These are phyloP conservation scores for Aspergillus luchuensis DNA, from an alignment of 2,329 filamentous ascomycete genomes.

Conservation along the genomic window DNA sequence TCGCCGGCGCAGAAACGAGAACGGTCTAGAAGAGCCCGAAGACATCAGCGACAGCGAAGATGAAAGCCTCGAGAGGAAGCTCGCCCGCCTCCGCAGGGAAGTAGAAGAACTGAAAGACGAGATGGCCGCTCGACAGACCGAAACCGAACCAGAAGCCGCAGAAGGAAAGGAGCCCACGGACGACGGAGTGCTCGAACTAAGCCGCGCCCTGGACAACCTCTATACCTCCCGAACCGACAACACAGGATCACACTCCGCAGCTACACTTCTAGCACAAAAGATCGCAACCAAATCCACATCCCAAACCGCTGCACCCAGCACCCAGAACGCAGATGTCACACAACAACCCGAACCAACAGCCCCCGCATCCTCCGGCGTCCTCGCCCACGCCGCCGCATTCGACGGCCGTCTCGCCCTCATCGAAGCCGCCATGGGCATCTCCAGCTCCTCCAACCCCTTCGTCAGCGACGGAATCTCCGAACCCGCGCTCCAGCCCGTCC, in stretches of 20 bases:
- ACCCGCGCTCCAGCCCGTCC: conserved; percentile 62
- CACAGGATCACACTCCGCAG: conserved; percentile 34
- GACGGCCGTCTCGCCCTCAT: conserved; percentile 77
- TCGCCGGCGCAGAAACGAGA: conserved; percentile 55
- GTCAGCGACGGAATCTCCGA: conserved; percentile 52
- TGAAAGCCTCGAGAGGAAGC: conserved; percentile 74
- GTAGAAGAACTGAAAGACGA: conserved; percentile 70
- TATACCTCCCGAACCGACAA: conserved; percentile 34
- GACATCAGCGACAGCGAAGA: conserved; percentile 79
- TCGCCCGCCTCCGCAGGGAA: conserved; percentile 80
- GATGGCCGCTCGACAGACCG: conserved; percentile 47
- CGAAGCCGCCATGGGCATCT: conserved; percentile 79
- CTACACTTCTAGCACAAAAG: conserved; percentile 39
- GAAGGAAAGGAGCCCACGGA: conserved; percentile 47
- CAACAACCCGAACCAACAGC: conserved; percentile 12
- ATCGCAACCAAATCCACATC: conserved; percentile 25
- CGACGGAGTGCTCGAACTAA: conserved; percentile 68
- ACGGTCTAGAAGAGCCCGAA: conserved; percentile 62
- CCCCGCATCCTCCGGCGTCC: conserved; percentile 51
- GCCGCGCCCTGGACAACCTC: conserved; percentile 70
- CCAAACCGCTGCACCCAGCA: conserved; percentile 10
- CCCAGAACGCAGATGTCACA: conserved; percentile 13
- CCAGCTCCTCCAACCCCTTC: conserved; percentile 64
- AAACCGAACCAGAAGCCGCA: conserved; percentile 55
- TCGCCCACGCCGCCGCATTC: conserved; percentile 83